Base-by-base conservation (phyloP, 2,329 filamentous ascomycete species). In the Trichophyton schoenleinii region DNA sequence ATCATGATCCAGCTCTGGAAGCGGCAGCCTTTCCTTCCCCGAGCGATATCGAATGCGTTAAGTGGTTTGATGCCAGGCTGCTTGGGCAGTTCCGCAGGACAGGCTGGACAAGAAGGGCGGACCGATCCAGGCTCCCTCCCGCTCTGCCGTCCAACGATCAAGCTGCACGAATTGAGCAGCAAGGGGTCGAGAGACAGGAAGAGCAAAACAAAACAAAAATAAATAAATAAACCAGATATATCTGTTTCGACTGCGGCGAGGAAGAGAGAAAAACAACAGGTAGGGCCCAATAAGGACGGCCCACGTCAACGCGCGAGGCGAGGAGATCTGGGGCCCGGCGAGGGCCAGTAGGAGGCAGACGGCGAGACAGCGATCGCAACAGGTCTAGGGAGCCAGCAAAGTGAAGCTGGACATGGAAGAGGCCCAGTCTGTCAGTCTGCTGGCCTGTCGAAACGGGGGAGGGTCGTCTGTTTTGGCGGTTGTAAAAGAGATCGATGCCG, bases 221-320 rank as follows among this genome's bases (percentile, higher is more conserved):
- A 13, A 28, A 31, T 3, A n/a, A 48, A 53, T 31, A n/a, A 15
- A 28, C 5, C 11, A n/a, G 22, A 28, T 28, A 55, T 55, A 34
- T 36, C 28, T 55, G 52, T 20, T 13, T 55, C 34, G 52, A 9
- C 31, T 55, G 52, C 52, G 52, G 52, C 52, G 57, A 31, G 22
- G 55, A 42, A 55, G 53, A 61, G 59, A 38, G 59, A 59, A 42
- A 60, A 38, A 38, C 11, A 11, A 13, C 11, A 38, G 53, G 61
- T 38, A 38, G 53, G 61, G 63, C 62, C 64, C 64, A 65, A 65
- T 65, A 48, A 63, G 62, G 60, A 44, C 28, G 52, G 61, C 62
- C 60, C 64, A 65, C 64, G 62, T 65, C 59, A 61, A 62, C 59
- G 34, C 36, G 58, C n/a, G 55, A 60, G 52, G 52, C 52, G 52